Evolutionary conservation across 202 grass and related monocot genomes (phyloP).

Genomic region (Schoenoplectus tabernaemontani): DNA sequence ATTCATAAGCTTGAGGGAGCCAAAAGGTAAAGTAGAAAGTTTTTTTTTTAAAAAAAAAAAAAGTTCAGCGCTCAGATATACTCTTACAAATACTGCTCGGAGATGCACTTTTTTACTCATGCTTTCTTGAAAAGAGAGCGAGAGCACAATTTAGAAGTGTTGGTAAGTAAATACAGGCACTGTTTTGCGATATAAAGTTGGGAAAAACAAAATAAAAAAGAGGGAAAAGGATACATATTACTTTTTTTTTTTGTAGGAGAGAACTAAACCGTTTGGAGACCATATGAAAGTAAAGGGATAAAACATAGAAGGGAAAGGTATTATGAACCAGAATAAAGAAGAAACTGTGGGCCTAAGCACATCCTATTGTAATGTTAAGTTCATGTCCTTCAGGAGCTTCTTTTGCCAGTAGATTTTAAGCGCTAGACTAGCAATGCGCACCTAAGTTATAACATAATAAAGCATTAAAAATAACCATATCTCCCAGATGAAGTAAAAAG

Average conservation of each 20-base stretch:
- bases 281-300: not conserved
- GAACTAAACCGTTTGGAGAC: not conserved
- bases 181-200: not conserved
- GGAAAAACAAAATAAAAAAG: not conserved
- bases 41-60: too few relatives aligned
- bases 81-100: not conserved
- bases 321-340: not conserved
- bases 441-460: not conserved
- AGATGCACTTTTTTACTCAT: not conserved
- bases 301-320: not conserved
- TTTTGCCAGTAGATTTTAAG: not conserved
- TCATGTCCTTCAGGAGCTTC: not conserved
- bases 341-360: not conserved
- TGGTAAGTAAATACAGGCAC: not conserved
- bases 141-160: not conserved
- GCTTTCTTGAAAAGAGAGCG: too few relatives aligned
- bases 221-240: not conserved
- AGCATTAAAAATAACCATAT: not conserved
- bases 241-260: not conserved
- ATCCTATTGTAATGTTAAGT: not conserved
- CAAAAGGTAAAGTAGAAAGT: conserved; percentile 7
- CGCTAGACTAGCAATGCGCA: not conserved
- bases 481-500: not conserved
- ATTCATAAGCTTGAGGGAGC: not conserved
- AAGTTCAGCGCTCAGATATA: not conserved